phyloP scores from a whole-genome alignment of 2,329 filamentous ascomycete genomes.

The Talaromyces amestolkiae region DNA sequence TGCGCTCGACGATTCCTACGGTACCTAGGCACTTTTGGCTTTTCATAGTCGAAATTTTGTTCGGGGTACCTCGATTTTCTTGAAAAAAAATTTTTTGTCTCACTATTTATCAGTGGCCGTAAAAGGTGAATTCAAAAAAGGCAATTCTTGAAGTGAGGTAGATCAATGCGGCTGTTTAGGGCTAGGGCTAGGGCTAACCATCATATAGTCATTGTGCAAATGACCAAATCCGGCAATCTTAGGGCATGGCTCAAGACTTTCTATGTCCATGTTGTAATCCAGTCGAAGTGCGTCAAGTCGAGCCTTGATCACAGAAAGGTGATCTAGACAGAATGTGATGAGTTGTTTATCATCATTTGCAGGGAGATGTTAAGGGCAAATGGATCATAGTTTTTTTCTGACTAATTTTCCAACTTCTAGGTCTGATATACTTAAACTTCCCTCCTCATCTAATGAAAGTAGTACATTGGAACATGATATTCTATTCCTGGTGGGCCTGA shows the following conservation, averaged over 20 bases:
- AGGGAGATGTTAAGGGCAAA: background rate
- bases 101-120: too few species aligned
- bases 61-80: too few species aligned
- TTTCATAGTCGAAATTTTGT: too few species aligned
- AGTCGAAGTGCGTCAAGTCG: background rate
- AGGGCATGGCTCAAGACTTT: background rate
- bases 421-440: background rate
- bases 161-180: background rate
- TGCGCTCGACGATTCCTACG: background rate
- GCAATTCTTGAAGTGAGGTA: too few species aligned
- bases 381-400: too few species aligned
- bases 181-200: constrained; percentile 3
- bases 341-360: background rate
- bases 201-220: background rate
- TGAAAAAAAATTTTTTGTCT: too few species aligned
- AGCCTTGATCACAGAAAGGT: background rate
- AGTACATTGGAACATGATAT: background rate
- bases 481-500: background rate
- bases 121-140: too few species aligned
- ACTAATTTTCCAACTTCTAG: too few species aligned
- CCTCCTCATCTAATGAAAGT: background rate
- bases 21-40: too few species aligned
- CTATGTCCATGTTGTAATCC: background rate
- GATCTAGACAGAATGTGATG: background rate
- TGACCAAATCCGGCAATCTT: background rate